Evolutionary conservation across 208 protist species (phyloP), one percentile per base, ranked within the genome.

Genomic region (Crithidia sp.): DNA sequence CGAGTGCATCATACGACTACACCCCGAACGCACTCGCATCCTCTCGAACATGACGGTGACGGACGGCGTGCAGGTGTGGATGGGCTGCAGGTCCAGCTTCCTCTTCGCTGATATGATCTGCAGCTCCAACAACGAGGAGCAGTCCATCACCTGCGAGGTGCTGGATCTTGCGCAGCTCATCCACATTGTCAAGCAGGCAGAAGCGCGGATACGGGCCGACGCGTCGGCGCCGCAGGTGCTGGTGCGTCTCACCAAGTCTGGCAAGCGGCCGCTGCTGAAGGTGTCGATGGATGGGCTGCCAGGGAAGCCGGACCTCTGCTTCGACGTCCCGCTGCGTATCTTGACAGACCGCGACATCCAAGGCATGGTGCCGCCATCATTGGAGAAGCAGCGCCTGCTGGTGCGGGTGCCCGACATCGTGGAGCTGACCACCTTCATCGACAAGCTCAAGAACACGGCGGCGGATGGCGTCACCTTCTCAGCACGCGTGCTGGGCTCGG

Each of bases 91-190:
- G 59, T 91, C 89, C 9, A 65, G 81, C n/a, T 17, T 66, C 19
- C 58, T 96, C 45, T 93, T 96, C 74, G 56, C 67, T 37, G 87
- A 96, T 44, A 93, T 91, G 69, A 71, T 85, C 56, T 88, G 82
- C 39, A 83, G 87, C 65, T 95, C 91, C n/a, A 58, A 58, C 16
- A 84, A 91, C 57, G 69, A 61, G 5, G 89, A 91, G 50, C 77
- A 91, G 62, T 87, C 89, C 60, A 94, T 96, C 66, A 92, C 81
- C 7, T 93, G 85, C 53, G 89, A 96, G 61, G 73, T 96, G 16
- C 72, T 90, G 10, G 87, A 93, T 71, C 77, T 87, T 0, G 58
- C 74, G 0, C 84, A 91, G 59, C 77, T 96, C 9, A 67, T 85
- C 5, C 88, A 92, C 59, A 77, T 90, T n/a, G 68, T 96, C 28